These are phyloP conservation scores for Rugonectria rugulosa DNA, from an alignment of 2,329 filamentous ascomycete genomes.

Conservation along the genomic window DNA sequence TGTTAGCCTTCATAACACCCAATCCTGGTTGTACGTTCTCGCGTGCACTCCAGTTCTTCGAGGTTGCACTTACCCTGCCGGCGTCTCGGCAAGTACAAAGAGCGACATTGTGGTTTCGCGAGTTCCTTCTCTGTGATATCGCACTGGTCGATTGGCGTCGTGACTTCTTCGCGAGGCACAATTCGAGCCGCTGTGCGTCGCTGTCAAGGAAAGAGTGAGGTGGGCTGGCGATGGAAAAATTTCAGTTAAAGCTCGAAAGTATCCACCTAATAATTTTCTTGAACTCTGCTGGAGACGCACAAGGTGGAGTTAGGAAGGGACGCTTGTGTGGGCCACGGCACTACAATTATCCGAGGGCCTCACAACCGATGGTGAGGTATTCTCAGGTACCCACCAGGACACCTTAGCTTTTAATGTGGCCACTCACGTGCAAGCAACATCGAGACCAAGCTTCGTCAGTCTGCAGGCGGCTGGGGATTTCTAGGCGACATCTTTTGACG, in stretches of 20 bases:
- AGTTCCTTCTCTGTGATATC: conserved; percentile 42
- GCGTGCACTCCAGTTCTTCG: conserved; percentile 16
- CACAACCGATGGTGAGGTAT: not conserved
- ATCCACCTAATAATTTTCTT: conserved; percentile 49
- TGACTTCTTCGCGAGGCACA: conserved; percentile 47
- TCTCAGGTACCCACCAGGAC: conserved; percentile 24
- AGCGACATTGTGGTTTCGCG: conserved; percentile 73
- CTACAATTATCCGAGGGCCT: conserved; percentile 36
- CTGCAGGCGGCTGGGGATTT: conserved; percentile 32
- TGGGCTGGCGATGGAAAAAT: conserved; percentile 50
- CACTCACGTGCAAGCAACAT: conserved; percentile 41
- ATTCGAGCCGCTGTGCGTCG: conserved; percentile 46
- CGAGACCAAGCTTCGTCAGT: conserved; percentile 23
- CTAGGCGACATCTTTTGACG: conserved; percentile 37
- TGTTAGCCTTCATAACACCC: conserved; percentile 40
- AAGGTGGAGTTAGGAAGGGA: conserved; percentile 38
- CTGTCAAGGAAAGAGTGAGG: conserved; percentile 44
- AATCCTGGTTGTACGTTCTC: conserved; percentile 17
- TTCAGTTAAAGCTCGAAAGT: conserved; percentile 48
- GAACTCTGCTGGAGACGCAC: conserved; percentile 30
- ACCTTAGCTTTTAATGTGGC: conserved; percentile 23
- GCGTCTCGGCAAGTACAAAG: conserved; percentile 93
- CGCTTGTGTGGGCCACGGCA: conserved; percentile 32
- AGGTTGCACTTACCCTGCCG: conserved; percentile 69
- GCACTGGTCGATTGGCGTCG: conserved; percentile 42